phyloP scores from a whole-genome alignment of 805 yeast species.

The Candida corydali region DNA sequence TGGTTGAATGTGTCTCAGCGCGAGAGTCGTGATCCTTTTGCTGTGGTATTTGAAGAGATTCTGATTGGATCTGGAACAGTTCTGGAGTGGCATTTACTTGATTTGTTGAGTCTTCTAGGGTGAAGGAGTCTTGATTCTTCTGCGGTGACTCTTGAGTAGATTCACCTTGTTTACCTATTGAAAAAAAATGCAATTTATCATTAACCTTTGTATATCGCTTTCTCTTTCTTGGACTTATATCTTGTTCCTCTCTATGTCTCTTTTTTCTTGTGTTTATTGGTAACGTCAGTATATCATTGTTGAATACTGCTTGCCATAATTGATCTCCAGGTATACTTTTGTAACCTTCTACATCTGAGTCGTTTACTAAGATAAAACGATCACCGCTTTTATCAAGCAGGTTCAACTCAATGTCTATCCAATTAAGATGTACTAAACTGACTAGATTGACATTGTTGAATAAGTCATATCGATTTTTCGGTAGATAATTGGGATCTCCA shows the following conservation, averaged over 20 bases:
- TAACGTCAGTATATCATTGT: background rate
- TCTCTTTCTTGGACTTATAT: constrained; percentile 20
- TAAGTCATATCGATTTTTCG: constrained; percentile 11
- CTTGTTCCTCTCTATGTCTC: constrained; percentile 5
- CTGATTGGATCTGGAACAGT: background rate
- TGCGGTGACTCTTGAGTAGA: background rate
- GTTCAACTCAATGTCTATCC: constrained; percentile 1
- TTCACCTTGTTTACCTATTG: constrained; percentile 13
- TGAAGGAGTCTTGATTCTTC: background rate
- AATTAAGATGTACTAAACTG: constrained; percentile 2
- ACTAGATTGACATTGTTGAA: constrained; percentile 13
- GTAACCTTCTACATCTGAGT: background rate
- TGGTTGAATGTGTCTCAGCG: background rate
- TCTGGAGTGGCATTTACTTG: background rate
- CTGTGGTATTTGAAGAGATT: no score
- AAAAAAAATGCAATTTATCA: constrained; percentile 30
- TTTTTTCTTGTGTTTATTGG: constrained; percentile 5
- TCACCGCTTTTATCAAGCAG: background rate
- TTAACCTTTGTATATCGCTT: constrained; percentile 28
- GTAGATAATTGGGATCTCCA: constrained; percentile 9
- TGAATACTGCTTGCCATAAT: background rate
- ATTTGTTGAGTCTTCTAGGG: background rate
- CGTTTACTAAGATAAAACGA: constrained; percentile 1
- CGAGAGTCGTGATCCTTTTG: no score
- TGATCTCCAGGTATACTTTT: background rate